Evolutionary conservation across 768 basidiomycete species (phyloP).

Genomic region (Tubosaeta brunneosetosa): DNA sequence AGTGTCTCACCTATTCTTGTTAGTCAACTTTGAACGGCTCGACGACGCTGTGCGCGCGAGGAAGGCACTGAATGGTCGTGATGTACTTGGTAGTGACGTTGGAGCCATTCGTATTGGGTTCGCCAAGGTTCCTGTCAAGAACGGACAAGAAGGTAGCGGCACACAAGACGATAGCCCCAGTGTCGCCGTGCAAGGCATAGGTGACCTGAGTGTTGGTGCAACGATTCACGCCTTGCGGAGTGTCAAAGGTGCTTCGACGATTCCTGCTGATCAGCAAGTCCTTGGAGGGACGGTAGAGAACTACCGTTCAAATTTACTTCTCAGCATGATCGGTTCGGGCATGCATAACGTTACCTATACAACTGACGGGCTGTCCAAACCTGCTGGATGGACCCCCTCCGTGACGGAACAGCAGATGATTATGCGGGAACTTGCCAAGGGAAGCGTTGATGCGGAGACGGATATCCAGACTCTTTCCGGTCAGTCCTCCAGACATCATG

Average conservation of each 20-base stretch:
- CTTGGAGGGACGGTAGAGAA: conserved; percentile 91
- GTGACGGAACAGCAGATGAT: conserved; percentile 97
- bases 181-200: conserved; percentile 73
- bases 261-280: conserved; percentile 91
- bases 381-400: conserved; percentile 62
- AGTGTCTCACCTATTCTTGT: conserved; percentile 5
- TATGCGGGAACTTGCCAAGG: conserved; percentile 84
- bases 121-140: conserved; percentile 93
- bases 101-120: conserved; percentile 97
- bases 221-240: conserved; percentile 83
- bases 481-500: conserved; percentile 35
- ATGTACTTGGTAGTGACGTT: conserved; percentile 93
- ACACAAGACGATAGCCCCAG: conserved; percentile 59
- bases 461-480: conserved; percentile 86
- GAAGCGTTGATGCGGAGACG: conserved; percentile 70
- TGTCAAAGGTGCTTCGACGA: conserved; percentile 87
- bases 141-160: conserved; percentile 59
- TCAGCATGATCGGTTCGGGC: conserved; percentile 83
- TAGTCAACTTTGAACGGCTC: conserved; percentile 94
- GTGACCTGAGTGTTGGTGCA: conserved; percentile 80
- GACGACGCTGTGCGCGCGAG: conserved; percentile 96
- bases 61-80: conserved; percentile 92
- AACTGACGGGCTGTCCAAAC: conserved; percentile 55
- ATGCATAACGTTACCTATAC: conserved; percentile 54
- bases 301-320: conserved; percentile 85